These are phyloP conservation scores for Dothideomycetes sp. DNA, from an alignment of 2,329 filamentous ascomycete genomes.

Conservation along the genomic window DNA sequence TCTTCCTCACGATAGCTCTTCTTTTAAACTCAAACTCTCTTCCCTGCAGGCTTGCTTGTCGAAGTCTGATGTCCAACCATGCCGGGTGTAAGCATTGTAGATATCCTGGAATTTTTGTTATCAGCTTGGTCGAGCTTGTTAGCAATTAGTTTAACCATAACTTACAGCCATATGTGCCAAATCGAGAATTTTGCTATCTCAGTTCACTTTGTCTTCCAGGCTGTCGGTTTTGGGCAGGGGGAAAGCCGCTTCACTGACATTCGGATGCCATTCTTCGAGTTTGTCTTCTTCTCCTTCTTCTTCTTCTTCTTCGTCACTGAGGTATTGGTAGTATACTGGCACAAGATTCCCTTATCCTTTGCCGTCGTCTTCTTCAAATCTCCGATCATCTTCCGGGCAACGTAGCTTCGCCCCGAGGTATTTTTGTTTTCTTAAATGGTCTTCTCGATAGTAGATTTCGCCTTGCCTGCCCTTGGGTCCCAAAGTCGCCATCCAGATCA, in stretches of 20 bases:
- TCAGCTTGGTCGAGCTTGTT: too few relatives aligned
- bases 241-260: background rate
- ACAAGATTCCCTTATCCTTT: too few relatives aligned
- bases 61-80: background rate
- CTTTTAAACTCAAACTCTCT: background rate
- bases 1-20: too few relatives aligned
- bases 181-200: too few relatives aligned
- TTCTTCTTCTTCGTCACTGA: background rate
- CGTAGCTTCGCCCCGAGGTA: too few relatives aligned
- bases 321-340: too few relatives aligned
- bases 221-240: background rate
- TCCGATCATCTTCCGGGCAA: too few relatives aligned
- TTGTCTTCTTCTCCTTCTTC: background rate
- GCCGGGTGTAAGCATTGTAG: background rate
- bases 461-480: background rate
- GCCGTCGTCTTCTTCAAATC: too few relatives aligned
- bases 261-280: background rate
- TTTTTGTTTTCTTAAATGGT: too few relatives aligned
- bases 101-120: background rate
- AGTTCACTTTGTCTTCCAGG: too few relatives aligned
- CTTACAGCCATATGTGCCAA: background rate
- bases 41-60: background rate
- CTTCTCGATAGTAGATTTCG: background rate
- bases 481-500: background rate
- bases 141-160: background rate